Base-by-base conservation (phyloP, 2,329 filamentous ascomycete genomes). In the Aspergillus sp. region DNA sequence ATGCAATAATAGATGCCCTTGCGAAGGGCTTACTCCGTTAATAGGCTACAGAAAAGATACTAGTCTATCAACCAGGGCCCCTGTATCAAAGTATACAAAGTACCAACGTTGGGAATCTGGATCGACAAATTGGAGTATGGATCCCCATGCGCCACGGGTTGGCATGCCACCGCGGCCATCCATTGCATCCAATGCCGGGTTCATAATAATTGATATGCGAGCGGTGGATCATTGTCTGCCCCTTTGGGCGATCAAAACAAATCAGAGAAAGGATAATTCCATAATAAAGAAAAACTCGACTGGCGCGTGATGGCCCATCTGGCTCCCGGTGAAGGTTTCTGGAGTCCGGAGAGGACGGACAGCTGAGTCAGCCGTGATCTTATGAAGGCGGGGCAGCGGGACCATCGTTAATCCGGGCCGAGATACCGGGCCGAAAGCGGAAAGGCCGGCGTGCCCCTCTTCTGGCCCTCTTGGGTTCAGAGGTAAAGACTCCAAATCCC, bases 281-380 rank as follows among this genome's bases (percentile, higher is more conserved):
- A 50, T 51, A 46, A 54, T 24, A 5, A 6, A 1, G 47, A 31
- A 45, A 60, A 63, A 58, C 55, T 57, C 50, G 60, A 63, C 49
- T 31, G 58, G 59, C 65, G 59, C 61, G 63, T 64, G 63, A 64
- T 58, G 26, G 24, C 52, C 45, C n/a, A 54, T 42, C 24, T 57
- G 52, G 59, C 49, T 57, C 54, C 67, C 65, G 67, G 67, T 69
- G 67, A 69, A 58, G 64, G 49, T 61, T 69, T 67, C 61, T 59
- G 65, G 65, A 59, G 61, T 51, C 51, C 57, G 54, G 62, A 62
- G 59, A 61, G 18, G 42, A 10, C 42, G 10, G n/a, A 7, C 7
- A 4, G 29, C 22, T 49, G 29, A 18, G 22, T 39, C 32, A 49
- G 26, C 36, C 36, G 54, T 9, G 26, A 29, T 29, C 26, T 9